Evolutionary conservation across 495 filamentous ascomycete genomes (phyloP).

Genomic region (Podospora comata): DNA sequence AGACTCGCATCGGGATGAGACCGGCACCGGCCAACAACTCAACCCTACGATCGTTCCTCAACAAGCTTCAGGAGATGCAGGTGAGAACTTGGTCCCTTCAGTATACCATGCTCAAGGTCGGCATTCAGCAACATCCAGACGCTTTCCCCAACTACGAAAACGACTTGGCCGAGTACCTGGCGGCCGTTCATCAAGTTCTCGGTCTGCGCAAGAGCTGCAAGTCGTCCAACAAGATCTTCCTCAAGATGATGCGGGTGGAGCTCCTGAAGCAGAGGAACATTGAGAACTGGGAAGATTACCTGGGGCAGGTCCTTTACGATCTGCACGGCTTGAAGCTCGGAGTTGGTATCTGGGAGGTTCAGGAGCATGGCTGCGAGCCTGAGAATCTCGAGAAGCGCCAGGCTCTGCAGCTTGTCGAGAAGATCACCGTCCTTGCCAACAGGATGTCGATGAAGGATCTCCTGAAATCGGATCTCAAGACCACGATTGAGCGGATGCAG

Average conservation of each 20-base stretch:
- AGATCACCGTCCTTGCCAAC: slow-evolving; percentile 73
- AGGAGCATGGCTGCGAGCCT: slow-evolving; percentile 70
- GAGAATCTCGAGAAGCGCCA: slow-evolving; percentile 74
- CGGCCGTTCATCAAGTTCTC: slow-evolving; percentile 76
- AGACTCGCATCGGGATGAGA: slow-evolving; percentile 67
- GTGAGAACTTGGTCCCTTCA: slow-evolving; percentile 82
- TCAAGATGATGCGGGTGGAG: slow-evolving; percentile 85
- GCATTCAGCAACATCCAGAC: slow-evolving; percentile 61
- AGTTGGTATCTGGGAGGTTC: slow-evolving; percentile 59
- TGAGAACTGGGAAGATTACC: slow-evolving; percentile 71
- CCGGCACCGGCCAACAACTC: slow-evolving; percentile 35
- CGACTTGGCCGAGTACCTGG: slow-evolving; percentile 69
- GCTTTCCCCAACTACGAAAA: slow-evolving; percentile 61
- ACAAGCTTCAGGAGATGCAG: slow-evolving; percentile 82
- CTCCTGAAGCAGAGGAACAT: slow-evolving; percentile 60
- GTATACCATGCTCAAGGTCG: slow-evolving; percentile 70
- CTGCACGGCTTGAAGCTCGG: slow-evolving; percentile 80
- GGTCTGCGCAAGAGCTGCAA: slow-evolving; percentile 85
- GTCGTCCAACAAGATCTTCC: slow-evolving; percentile 75
- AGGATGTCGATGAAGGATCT: slow-evolving; percentile 88
- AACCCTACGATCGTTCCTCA: slow-evolving; percentile 54
- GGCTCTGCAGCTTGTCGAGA: slow-evolving; percentile 74
- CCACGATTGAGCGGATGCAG: slow-evolving; percentile 86
- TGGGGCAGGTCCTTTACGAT: slow-evolving; percentile 85
- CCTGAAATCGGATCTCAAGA: slow-evolving; percentile 82